phyloP scores from a whole-genome alignment of 1,284 basidiomycete species.

The Trametes versicolor region DNA sequence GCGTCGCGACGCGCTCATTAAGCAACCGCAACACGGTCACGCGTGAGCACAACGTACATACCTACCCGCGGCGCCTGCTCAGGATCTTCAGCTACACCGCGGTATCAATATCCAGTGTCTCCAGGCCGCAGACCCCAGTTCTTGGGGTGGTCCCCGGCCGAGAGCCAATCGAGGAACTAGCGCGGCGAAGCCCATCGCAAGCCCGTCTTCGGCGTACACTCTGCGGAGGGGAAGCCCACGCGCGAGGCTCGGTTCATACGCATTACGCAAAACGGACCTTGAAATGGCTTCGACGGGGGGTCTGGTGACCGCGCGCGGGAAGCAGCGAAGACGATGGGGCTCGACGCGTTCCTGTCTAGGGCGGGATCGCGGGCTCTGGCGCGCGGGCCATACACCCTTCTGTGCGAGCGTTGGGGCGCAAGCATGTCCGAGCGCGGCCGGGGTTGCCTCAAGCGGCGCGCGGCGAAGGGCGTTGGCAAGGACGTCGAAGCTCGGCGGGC shows the following conservation, averaged over 20 bases:
- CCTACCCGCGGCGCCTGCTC: too few relatives aligned
- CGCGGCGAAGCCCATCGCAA: conserved; percentile 1
- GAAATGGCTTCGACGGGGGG: not conserved
- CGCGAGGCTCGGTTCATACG: conserved; percentile 3
- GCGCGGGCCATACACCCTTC: too few relatives aligned
- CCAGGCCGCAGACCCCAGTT: not conserved
- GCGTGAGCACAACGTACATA: not conserved
- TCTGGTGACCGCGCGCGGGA: conserved; percentile 18
- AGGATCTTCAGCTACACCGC: too few relatives aligned
- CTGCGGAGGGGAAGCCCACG: not conserved
- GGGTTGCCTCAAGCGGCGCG: conserved; percentile 1
- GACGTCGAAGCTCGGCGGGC: not conserved
- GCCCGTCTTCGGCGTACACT: not conserved
- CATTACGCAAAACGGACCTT: conserved; percentile 26
- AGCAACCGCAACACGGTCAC: conserved; percentile 14
- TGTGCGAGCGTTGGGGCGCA: conserved; percentile 1
- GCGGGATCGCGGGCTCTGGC: not conserved
- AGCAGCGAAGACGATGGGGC: not conserved
- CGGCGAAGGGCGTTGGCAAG: not conserved
- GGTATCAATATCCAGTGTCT: not conserved
- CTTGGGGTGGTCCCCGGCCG: not conserved
- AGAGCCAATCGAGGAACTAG: not conserved
- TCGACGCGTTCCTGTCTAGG: not conserved
- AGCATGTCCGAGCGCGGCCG: not conserved
- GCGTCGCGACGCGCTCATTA: conserved; percentile 27